phyloP scores from a whole-genome alignment of 768 basidiomycete genomes.

The Collybiopsis confluens region DNA sequence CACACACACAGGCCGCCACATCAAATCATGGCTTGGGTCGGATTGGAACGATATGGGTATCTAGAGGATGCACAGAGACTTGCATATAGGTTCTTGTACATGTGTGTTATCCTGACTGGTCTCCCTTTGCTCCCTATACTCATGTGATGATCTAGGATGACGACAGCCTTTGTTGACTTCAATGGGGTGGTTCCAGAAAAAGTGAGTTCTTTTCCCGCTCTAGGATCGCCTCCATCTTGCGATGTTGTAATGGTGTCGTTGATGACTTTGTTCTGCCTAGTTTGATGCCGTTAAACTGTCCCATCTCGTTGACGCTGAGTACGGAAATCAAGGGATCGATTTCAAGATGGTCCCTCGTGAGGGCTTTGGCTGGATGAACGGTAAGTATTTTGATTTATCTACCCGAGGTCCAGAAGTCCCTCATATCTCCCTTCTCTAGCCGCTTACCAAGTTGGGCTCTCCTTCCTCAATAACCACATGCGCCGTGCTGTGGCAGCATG shows the following conservation, averaged over 20 bases:
- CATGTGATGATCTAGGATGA: slow-evolving; percentile 58
- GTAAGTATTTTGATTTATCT: slow-evolving; percentile 37
- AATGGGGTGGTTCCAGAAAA: slow-evolving; percentile 99
- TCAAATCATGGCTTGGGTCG: slow-evolving; percentile 99
- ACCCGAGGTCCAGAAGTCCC: background rate
- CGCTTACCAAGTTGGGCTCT: slow-evolving; percentile 94
- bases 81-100: slow-evolving; percentile 96
- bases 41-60: slow-evolving; percentile 93
- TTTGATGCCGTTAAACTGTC: slow-evolving; percentile 96
- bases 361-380: slow-evolving; percentile 99
- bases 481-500: slow-evolving; percentile 93
- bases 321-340: slow-evolving; percentile 93
- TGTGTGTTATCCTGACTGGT: slow-evolving; percentile 41
- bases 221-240: background rate
- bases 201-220: slow-evolving; percentile 32
- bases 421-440: slow-evolving; percentile 36
- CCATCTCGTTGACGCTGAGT: slow-evolving; percentile 95
- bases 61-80: slow-evolving; percentile 89
- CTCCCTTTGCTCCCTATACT: background rate
- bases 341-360: slow-evolving; percentile 97
- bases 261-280: slow-evolving; percentile 28
- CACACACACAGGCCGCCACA: slow-evolving; percentile 77
- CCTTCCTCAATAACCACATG: slow-evolving; percentile 92
- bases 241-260: background rate
- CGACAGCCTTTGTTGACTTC: slow-evolving; percentile 91